Conservation (phyloP, 306 rosid species). For the Vigna radiata region DNA sequence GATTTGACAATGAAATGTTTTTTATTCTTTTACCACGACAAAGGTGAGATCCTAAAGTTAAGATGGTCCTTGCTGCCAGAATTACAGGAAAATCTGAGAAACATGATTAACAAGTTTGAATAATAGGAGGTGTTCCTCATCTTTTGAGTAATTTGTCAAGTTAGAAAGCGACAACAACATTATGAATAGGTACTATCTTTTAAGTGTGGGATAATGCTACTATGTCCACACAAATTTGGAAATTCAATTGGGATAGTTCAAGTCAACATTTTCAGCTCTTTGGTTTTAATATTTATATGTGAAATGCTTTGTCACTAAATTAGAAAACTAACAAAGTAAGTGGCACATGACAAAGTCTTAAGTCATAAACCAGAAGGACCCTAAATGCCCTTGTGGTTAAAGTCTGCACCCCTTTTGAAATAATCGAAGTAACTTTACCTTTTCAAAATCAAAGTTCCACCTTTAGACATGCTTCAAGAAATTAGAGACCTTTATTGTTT, state of each 20-base stretch:
- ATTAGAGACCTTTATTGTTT: constrained; percentile 35
- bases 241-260: constrained; percentile 1
- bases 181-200: constrained; percentile 34
- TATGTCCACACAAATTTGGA: constrained; percentile 22
- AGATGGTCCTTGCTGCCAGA: constrained; percentile 26
- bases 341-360: constrained; percentile 39
- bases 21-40: not conserved
- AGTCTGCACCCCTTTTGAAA: constrained; percentile 57
- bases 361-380: constrained; percentile 3
- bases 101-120: constrained; percentile 30
- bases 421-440: constrained; percentile 63
- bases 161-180: constrained; percentile 59
- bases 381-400: constrained; percentile 36
- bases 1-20: not conserved
- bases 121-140: constrained; percentile 21
- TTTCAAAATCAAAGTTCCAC: constrained; percentile 49
- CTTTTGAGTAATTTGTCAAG: constrained; percentile 45
- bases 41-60: constrained; percentile 38
- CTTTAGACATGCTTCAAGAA: constrained; percentile 45
- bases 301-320: not conserved
- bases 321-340: constrained; percentile 14
- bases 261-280: constrained; percentile 16
- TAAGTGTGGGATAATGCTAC: constrained; percentile 19
- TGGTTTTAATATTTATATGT: not conserved
- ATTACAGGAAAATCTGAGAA: constrained; percentile 7